These are phyloP conservation scores for Colletotrichum cordylinicola DNA, from an alignment of 2,329 filamentous ascomycete species.

Conservation along the genomic window DNA sequence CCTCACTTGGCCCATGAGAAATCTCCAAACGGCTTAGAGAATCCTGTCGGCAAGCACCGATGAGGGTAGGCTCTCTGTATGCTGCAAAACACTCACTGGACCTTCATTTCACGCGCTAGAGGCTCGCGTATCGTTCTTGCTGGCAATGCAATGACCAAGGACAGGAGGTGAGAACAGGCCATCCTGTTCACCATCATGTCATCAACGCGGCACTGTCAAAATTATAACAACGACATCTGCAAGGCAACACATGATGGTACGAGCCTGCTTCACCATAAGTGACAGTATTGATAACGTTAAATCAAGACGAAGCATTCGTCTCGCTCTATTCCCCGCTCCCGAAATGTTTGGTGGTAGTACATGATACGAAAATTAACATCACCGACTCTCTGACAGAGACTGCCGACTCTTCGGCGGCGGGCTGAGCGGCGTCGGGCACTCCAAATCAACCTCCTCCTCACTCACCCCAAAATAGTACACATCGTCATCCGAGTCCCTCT, in stretches of 20 bases:
- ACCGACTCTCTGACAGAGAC: not conserved
- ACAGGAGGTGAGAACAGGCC: not conserved
- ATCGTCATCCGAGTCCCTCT: conserved; percentile 19
- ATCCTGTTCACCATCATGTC: not conserved
- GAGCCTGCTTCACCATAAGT: not conserved
- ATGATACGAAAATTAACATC: not conserved
- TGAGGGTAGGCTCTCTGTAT: not conserved
- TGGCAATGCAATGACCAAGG: too few species aligned
- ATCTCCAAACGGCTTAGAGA: not conserved
- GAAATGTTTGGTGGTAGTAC: not conserved
- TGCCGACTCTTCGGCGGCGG: conserved; percentile 6
- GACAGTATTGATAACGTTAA: not conserved
- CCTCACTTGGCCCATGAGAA: not conserved
- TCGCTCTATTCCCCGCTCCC: not conserved
- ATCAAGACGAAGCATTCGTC: not conserved
- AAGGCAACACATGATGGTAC: not conserved
- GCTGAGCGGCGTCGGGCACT: conserved; percentile 10
- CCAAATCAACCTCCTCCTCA: not conserved
- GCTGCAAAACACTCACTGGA: not conserved
- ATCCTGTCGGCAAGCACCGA: not conserved
- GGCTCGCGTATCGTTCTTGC: too few species aligned
- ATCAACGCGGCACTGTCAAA: not conserved
- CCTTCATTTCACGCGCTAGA: not conserved
- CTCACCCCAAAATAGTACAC: conserved; percentile 1
- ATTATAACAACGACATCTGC: not conserved